phyloP scores from a whole-genome alignment of 2,329 filamentous ascomycete species.

The Stenocarpella maydis region DNA sequence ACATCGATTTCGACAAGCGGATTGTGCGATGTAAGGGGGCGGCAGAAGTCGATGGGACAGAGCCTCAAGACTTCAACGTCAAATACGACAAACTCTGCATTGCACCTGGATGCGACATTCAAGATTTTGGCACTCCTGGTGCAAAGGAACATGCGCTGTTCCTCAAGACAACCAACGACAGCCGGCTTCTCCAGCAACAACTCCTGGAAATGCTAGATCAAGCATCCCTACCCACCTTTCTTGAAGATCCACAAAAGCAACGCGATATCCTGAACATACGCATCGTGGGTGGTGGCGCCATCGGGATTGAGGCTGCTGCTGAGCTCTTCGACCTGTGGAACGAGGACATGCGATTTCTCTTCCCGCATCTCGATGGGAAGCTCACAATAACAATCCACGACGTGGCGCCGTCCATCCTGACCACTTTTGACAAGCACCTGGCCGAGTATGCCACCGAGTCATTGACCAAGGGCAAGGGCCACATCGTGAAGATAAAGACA shows the following conservation, averaged over 20 bases:
- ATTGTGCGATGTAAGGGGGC: conserved; percentile 46
- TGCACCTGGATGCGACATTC: conserved; percentile 51
- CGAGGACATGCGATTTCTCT: conserved; percentile 48
- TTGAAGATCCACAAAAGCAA: conserved; percentile 40
- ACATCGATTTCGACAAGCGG: conserved; percentile 48
- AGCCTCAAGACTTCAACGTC: conserved; percentile 46
- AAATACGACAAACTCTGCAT: conserved; percentile 52
- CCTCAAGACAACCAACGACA: conserved; percentile 47
- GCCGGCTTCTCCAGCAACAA: conserved; percentile 45
- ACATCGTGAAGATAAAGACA: conserved; percentile 47
- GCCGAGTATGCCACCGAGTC: conserved; percentile 51
- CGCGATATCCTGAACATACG: conserved; percentile 47
- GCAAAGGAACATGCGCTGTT: conserved; percentile 50
- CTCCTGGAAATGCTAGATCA: conserved; percentile 43
- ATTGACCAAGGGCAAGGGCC: conserved; percentile 43
- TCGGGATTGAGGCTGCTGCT: conserved; percentile 52
- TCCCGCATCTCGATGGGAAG: conserved; percentile 49
- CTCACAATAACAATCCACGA: conserved; percentile 53
- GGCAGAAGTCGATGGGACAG: conserved; percentile 43
- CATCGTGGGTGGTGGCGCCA: conserved; percentile 52
- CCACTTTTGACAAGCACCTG: conserved; percentile 50
- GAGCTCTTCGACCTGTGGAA: conserved; percentile 53
- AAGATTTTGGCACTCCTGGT: conserved; percentile 51
- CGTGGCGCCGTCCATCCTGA: conserved; percentile 50
- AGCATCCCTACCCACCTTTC: conserved; percentile 39